Evolutionary conservation across 2,329 filamentous ascomycete species (phyloP), one percentile per base, ranked within the genome.

Genomic region (Diatrype stigma): DNA sequence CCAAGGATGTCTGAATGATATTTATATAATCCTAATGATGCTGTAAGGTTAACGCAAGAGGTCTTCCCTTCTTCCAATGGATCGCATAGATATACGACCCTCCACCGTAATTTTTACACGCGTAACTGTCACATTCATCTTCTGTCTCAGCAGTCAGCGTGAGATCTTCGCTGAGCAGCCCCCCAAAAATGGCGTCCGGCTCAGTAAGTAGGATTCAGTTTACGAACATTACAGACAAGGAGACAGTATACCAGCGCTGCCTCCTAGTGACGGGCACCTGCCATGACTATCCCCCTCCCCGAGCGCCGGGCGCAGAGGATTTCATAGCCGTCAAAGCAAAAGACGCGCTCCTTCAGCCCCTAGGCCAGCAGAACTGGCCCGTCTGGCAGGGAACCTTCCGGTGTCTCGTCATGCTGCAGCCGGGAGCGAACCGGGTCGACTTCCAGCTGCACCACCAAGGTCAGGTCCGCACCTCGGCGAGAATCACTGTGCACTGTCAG

Each of bases 401-500:
- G 22, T 54, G 47, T 44, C 50, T 56, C 7, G 8, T 56, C n/a
- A 56, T 54, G 54, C 48, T 56, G 11, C 50, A 51, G 10, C 35
- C 52, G 2, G 54, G 54, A 3, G 45, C 45, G 5, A 55, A 56
- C 30, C 49, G 11, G 42, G 30, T 54, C 38, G 48, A 52, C 16
- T 45, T 56, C 42, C 35, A 50, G 12, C 37, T 56, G 19, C 22
- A 49, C 22, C 51, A 51, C 12, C 44, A 45, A 21, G 42, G 50
- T 35, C 17, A 28, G 1, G 16, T 46, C 12, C 45, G 22, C 21
- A 42, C 44, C 28, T 45, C 42, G n/a, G 19, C 40, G 6, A 23
- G 22, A 5, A n/a, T 53, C 8, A 42, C 32, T 3, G 17, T 66
- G 16, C 56, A 57, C n/a, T 86, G 89, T 67, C 77, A 82, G 0